Evolutionary conservation across 2,329 filamentous ascomycete genomes (phyloP), one percentile per base, ranked within the genome.

Genomic region (Botryotinia globosa): DNA sequence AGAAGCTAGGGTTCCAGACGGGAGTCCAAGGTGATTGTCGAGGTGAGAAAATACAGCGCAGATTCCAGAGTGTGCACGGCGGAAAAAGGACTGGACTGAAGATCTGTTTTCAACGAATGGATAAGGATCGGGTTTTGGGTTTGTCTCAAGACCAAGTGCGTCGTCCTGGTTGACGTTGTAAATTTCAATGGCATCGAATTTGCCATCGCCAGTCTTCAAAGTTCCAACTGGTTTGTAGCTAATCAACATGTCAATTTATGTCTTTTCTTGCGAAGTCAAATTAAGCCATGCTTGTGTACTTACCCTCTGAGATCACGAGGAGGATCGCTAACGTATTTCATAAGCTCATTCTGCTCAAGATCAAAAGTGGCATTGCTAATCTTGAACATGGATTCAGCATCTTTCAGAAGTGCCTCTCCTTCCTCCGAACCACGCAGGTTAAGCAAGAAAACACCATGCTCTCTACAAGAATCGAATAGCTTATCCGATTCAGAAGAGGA

Each of bases 151-250:
- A 25, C 48, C 48, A 29, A 54, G 48, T 54, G 48, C 48, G 12
- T 54, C 48, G 5, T 54, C 48, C 25, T 54, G 48, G 48, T 54
- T 54, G 48, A 54, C 25, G 48, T 54, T 54, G 42, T 65, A 65
- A 7, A 65, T 18, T 20, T 44, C 62, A 48, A 65, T 48, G 39
- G 62, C 39, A 34, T 65, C 62, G 32, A 65, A 22, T 25, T 65
- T 65, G 62, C 62, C 62, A 32, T 44, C 25, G 4, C 42, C 37
- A 25, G 62, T 65, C 37, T 65, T 65, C n/a, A 44, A n/a, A 16
- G 39, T 65, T 16, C 62, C 37, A 39, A 25, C 37, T 48, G 44
- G 62, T 65, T 65, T 65, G 42, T 44, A 65, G 39, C 39, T 65
- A 4, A 48, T 25, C 0, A 29, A 18, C 18, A 22, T 18, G 62